These are phyloP conservation scores for Fusarium sp. DNA, from an alignment of 2,329 filamentous ascomycete species.

Conservation along the genomic window DNA sequence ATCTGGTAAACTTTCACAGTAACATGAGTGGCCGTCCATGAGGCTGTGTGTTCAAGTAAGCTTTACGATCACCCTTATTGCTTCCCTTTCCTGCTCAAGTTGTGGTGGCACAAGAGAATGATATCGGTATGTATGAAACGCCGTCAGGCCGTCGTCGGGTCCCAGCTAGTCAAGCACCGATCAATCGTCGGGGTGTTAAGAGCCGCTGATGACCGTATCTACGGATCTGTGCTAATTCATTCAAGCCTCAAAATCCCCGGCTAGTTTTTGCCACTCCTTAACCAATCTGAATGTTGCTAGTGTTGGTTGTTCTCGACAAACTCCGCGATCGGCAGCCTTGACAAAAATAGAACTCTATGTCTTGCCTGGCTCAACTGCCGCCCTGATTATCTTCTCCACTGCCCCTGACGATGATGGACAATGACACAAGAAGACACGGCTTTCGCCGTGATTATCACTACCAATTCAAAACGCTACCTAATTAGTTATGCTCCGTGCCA, in stretches of 20 bases:
- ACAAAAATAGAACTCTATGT: conserved; percentile 41
- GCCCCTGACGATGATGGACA: conserved; percentile 43
- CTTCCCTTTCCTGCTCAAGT: conserved; percentile 6
- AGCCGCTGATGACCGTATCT: conserved; percentile 8
- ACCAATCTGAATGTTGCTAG: conserved; percentile 7
- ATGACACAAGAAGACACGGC: conserved; percentile 19
- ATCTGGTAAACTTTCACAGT: conserved; percentile 24
- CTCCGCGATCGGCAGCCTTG: conserved; percentile 23
- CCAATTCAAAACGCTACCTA: conserved; percentile 16
- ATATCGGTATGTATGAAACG: conserved; percentile 25
- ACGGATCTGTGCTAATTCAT: conserved; percentile 1
- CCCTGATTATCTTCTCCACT: conserved; percentile 44
- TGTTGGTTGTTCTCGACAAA: not conserved
- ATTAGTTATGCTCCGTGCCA: conserved; percentile 27
- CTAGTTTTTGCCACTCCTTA: conserved; percentile 31
- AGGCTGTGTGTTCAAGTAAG: conserved; percentile 40
- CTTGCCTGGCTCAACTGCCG: conserved; percentile 27
- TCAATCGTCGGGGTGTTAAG: conserved; percentile 16
- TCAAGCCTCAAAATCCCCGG: conserved; percentile 27
- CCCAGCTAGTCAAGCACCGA: conserved; percentile 11
- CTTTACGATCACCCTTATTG: conserved; percentile 27
- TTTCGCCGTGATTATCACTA: conserved; percentile 17
- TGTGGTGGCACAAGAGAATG: conserved; percentile 14
- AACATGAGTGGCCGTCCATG: conserved; percentile 13
- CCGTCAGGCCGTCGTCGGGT: conserved; percentile 19